Evolutionary conservation across 2,329 filamentous ascomycete genomes (phyloP).

Genomic region (Colletotrichum tropicale): DNA sequence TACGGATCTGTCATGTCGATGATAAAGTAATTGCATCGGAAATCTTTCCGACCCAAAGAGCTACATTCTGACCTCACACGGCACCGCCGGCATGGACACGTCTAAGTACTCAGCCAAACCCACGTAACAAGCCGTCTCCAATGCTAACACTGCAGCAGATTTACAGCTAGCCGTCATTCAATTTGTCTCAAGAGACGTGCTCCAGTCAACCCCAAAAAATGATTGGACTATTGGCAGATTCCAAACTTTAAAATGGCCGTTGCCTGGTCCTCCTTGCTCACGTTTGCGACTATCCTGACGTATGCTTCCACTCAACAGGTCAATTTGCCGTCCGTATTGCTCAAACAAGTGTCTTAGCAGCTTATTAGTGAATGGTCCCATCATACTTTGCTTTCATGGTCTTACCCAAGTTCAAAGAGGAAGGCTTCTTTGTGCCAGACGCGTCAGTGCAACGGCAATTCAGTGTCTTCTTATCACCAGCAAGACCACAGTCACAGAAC

Average conservation of each 20-base stretch:
- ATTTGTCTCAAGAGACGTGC: background rate
- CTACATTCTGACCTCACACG: background rate
- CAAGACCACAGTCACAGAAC: background rate
- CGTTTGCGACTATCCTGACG: background rate
- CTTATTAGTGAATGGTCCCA: background rate
- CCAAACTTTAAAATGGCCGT: background rate
- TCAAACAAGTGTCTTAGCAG: background rate
- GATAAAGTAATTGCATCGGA: background rate
- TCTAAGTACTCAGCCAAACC: background rate
- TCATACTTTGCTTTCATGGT: background rate
- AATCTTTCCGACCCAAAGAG: background rate
- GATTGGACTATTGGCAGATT: background rate
- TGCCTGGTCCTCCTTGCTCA: background rate
- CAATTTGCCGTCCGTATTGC: background rate
- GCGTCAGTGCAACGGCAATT: background rate
- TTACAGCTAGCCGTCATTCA: background rate
- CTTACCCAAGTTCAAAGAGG: background rate
- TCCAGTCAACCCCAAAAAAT: background rate
- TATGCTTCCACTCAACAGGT: background rate
- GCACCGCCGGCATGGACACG: background rate
- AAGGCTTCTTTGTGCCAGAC: background rate
- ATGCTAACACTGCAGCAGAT: background rate
- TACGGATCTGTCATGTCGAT: background rate
- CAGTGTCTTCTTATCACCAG: background rate
- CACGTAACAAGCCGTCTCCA: background rate